Base-by-base conservation (phyloP, 2,329 filamentous ascomycete species). In the Hymenoscyphus repandus region DNA sequence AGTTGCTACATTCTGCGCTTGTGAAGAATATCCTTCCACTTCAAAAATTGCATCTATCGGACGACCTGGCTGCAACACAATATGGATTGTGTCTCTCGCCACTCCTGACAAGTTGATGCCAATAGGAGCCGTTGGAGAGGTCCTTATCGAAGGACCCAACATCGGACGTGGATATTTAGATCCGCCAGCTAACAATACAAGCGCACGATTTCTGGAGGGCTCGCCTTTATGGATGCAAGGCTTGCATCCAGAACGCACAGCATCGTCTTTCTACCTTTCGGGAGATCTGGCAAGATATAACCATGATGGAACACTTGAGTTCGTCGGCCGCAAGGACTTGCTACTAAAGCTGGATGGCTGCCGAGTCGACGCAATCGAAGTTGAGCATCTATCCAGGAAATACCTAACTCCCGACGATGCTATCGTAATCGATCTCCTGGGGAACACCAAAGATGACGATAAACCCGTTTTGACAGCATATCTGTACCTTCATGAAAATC, bases 81-180 rank as follows among this genome's bases (percentile, higher is more conserved):
- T 43, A 5, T 43, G 40, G 40, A 17, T 43, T 18, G 40, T 43
- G 10, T 43, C 40, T 3, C 40, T 43, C 7, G 18, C 40, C 7
- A 27, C 40, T 12, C 40, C 40, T 22, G 17, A 27, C 6, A 27
- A n/a, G 7, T 27, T 45, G 10, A 45, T 18, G 13, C 43, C 43
- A 10, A 15, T 45, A n/a, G 43, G 43, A 9, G 27, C 30, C 2
- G 43, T 45, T 3, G 43, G 43, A 10, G 43, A 45, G 20, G 32
- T 45, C 27, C 20, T 45, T 4, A 33, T 45, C 27, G 43, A 45
- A 36, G 43, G 43, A 3, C 43, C 43, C 32, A 45, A 34, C 18
- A 5, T 45, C 27, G 43, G 30, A 11, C 27, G 43, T n/a, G 43
- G 43, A 12, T 45, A 45, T 18, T 18, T 45, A 5, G 32, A 45